Conservation (phyloP, 805 yeast genomes). For the Zygoascus ofunaensis region DNA sequence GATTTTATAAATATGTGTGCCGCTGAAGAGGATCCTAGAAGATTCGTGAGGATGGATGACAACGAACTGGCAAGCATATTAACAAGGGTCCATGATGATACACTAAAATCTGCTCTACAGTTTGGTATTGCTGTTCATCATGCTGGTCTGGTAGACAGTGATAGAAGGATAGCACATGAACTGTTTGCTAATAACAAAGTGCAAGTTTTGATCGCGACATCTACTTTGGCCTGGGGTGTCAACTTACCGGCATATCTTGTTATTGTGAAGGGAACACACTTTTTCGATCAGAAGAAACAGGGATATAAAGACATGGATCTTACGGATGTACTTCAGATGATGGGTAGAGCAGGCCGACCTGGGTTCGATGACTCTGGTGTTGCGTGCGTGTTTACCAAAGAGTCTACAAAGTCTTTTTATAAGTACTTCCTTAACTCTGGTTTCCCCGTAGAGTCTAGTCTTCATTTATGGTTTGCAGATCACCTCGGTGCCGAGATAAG, state of each 20-base stretch:
- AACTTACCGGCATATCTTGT: slow-evolving; percentile 75
- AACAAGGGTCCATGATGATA: slow-evolving; percentile 66
- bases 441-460: slow-evolving; percentile 73
- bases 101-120: slow-evolving; percentile 61
- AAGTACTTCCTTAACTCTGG: slow-evolving; percentile 72
- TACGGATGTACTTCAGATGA: slow-evolving; percentile 74
- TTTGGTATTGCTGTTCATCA: slow-evolving; percentile 78
- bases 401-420: slow-evolving; percentile 63
- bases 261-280: slow-evolving; percentile 65
- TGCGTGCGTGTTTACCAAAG: slow-evolving; percentile 69
- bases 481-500: slow-evolving; percentile 77
- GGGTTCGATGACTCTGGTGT: slow-evolving; percentile 72
- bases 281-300: slow-evolving; percentile 49
- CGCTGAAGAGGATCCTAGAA: slow-evolving; percentile 63
- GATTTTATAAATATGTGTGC: slow-evolving; percentile 75
- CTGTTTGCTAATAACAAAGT: slow-evolving; percentile 61
- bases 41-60: slow-evolving; percentile 60
- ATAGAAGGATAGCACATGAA: slow-evolving; percentile 60
- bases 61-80: slow-evolving; percentile 46
- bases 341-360: slow-evolving; percentile 82
- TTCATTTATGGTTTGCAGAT: slow-evolving; percentile 67
- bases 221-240: slow-evolving; percentile 85
- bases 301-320: slow-evolving; percentile 73
- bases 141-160: slow-evolving; percentile 71
- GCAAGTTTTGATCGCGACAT: slow-evolving; percentile 67